Percentiles rank a stretch among this genome's conserved stretches.
phyloP scores from a whole-genome alignment of 139 green algal species.

The Pycnococcus provasolii region DNA sequence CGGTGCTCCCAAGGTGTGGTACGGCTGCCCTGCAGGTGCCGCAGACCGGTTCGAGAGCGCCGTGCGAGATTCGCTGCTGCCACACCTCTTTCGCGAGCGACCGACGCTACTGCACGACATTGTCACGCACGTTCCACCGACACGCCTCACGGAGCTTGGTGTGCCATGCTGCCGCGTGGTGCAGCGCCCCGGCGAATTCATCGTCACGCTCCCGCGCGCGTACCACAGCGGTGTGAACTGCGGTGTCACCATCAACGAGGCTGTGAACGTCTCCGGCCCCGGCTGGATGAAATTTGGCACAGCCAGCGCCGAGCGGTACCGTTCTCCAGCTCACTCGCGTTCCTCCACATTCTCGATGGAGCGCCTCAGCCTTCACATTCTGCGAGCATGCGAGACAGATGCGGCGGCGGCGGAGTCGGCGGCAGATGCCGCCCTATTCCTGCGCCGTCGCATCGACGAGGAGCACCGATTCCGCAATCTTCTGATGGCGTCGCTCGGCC shows the following conservation, averaged over 20 bases:
- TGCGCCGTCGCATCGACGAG: too few species aligned
- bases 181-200: slow-evolving; percentile 62
- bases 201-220: slow-evolving; percentile 75
- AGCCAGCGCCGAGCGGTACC: slow-evolving; percentile 14
- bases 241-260: slow-evolving; percentile 72
- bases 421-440: too few species aligned
- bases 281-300: slow-evolving; percentile 56
- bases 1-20: slow-evolving; percentile 76
- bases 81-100: slow-evolving; percentile 11
- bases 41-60: too few species aligned
- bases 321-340: background rate
- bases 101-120: slow-evolving; percentile 5
- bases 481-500: too few species aligned
- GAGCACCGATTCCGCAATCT: too few species aligned
- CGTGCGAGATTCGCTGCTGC: background rate
- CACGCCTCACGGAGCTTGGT: background rate
- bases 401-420: too few species aligned
- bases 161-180: slow-evolving; percentile 45
- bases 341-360: too few species aligned
- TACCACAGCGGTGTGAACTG: slow-evolving; percentile 74
- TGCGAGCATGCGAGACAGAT: too few species aligned
- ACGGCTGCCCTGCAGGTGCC: slow-evolving; percentile 14
- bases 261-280: slow-evolving; percentile 65
- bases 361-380: too few species aligned
- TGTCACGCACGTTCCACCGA: too few species aligned